A percentile compares a stretch with the other conserved stretches of the same genome.
Conservation (phyloP, 768 basidiomycete species). For the Auriscalpium orientale region DNA sequence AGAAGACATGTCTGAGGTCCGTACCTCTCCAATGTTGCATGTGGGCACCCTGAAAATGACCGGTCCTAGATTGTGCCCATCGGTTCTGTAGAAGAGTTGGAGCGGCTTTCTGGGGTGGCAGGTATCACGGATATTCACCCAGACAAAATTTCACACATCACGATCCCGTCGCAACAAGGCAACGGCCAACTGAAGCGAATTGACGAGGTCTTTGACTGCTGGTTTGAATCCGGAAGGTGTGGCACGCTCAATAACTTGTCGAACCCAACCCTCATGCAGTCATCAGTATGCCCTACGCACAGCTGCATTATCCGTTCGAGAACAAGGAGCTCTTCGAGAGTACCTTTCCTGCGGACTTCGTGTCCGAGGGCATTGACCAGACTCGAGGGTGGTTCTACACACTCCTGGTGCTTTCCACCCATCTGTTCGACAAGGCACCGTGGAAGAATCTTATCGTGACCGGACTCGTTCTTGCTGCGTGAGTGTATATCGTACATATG, state of each 20-base stretch:
- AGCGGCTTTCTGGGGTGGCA: constrained; percentile 72
- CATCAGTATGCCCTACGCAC: constrained; percentile 96
- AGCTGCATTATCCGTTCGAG: constrained; percentile 96
- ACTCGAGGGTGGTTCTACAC: constrained; percentile 99
- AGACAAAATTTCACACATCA: constrained; percentile 93
- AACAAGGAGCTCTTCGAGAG: constrained; percentile 83
- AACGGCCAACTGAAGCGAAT: constrained; percentile 81
- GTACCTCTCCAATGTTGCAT: not conserved
- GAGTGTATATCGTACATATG: constrained; percentile 24
- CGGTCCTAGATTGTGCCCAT: constrained; percentile 24
- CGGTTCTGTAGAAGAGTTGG: constrained; percentile 83
- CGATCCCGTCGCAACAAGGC: constrained; percentile 86
- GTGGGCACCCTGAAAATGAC: not conserved
- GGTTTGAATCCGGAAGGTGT: constrained; percentile 98
- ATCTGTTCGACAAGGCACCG: constrained; percentile 86
- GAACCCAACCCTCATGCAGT: not conserved
- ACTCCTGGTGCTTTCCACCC: constrained; percentile 89
- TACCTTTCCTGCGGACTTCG: constrained; percentile 91
- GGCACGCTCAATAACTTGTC: constrained; percentile 15
- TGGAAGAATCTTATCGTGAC: constrained; percentile 98
- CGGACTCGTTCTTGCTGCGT: constrained; percentile 93
- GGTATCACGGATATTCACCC: constrained; percentile 88
- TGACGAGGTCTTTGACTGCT: constrained; percentile 99
- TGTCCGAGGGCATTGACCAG: constrained; percentile 98
- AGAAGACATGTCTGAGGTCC: constrained; percentile 85